Percentiles rank a stretch among this genome's conserved stretches.
Evolutionary conservation across 129 eudicot genomes (phyloP).

Genomic region (Arctium lappa): DNA sequence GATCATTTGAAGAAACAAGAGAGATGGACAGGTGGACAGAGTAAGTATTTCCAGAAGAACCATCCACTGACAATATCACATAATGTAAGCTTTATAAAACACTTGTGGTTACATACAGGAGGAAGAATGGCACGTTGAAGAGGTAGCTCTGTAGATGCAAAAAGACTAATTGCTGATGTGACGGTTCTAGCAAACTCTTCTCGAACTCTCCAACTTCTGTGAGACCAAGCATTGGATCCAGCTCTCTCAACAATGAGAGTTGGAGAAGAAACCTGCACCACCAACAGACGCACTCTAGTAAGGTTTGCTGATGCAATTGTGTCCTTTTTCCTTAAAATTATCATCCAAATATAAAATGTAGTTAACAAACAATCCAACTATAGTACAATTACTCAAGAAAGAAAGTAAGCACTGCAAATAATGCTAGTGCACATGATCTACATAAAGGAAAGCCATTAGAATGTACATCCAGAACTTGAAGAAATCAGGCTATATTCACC

Average conservation of each 20-base stretch:
- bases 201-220: constrained; percentile 87
- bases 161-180: constrained; percentile 67
- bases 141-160: constrained; percentile 84
- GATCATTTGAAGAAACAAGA: constrained; percentile 15
- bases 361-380: background rate
- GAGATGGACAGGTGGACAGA: background rate
- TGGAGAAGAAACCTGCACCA: constrained; percentile 76
- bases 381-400: background rate
- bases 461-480: background rate
- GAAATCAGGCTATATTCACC: background rate
- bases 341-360: background rate
- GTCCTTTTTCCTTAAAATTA: background rate
- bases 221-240: constrained; percentile 76
- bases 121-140: constrained; percentile 84
- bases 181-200: constrained; percentile 84
- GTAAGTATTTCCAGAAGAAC: background rate
- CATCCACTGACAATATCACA: background rate
- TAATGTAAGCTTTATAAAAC: background rate
- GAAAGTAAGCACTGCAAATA: background rate
- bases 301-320: background rate
- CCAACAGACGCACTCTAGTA: background rate
- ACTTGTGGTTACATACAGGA: constrained; percentile 42
- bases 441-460: background rate
- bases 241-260: constrained; percentile 84
- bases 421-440: background rate